These are phyloP conservation scores for Prunus padus DNA, from an alignment of 306 rosid genomes.

Conservation along the genomic window DNA sequence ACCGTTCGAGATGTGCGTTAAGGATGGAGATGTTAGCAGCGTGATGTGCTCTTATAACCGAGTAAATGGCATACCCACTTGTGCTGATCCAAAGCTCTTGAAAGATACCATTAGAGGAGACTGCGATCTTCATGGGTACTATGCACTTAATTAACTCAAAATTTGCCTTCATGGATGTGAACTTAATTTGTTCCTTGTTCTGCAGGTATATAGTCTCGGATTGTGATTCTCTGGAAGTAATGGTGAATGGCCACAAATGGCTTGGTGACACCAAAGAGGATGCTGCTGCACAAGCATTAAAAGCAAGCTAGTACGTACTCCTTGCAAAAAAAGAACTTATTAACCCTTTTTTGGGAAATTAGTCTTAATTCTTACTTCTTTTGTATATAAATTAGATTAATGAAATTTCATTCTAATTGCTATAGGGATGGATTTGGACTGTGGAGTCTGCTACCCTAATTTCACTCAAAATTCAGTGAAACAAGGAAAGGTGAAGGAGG, in stretches of 20 bases:
- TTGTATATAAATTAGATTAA: background rate
- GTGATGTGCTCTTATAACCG: constrained; percentile 26
- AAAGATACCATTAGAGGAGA: constrained; percentile 18
- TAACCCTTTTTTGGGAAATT: background rate
- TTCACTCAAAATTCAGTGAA: constrained; percentile 5
- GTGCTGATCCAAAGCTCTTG: constrained; percentile 27
- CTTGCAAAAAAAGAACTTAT: background rate
- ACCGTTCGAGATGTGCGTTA: constrained; percentile 29
- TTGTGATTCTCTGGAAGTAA: constrained; percentile 28
- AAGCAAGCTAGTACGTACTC: constrained; percentile 19
- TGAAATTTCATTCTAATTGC: background rate
- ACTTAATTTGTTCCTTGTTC: background rate
- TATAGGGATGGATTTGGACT: constrained; percentile 24
- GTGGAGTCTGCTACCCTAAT: constrained; percentile 11
- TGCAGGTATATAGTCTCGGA: constrained; percentile 28
- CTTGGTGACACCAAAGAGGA: constrained; percentile 8
- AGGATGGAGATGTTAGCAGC: constrained; percentile 29
- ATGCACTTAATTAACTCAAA: background rate
- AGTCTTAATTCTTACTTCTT: too few species aligned
- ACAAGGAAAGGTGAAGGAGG: constrained; percentile 16
- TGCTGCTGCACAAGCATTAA: constrained; percentile 23
- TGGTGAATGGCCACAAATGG: constrained; percentile 18
- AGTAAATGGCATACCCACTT: constrained; percentile 24
- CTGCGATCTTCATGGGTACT: constrained; percentile 29
- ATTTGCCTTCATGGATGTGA: background rate